Evolutionary conservation across 495 filamentous ascomycete genomes (phyloP), one percentile per base, ranked within the genome.

Genomic region (Penicillium goetzii): DNA sequence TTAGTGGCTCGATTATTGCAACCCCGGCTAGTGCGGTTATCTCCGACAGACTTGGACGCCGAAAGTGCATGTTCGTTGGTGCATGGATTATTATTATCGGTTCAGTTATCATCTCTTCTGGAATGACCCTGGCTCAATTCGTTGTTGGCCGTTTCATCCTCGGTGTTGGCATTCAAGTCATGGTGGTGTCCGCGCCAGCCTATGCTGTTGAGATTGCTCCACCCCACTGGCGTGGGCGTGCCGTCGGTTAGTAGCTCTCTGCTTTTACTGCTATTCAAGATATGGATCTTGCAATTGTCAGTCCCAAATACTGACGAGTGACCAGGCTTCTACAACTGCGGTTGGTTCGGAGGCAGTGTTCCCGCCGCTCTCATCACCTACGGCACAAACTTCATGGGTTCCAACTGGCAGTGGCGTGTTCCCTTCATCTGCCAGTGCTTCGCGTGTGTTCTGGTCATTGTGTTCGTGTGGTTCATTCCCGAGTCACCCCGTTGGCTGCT

Each of bases 181-280:
- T 85, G 64, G 83, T 86, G 32, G 84, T 90, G n/a, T 89, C 90
- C 7, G 91, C 88, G 1, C 91, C 90, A 1, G 85, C 88, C 25
- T 93, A 93, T 66, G 87, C 91, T 23, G 86, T 90, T 26, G 91
- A 93, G 73, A 89, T 92, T 68, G 81, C 88, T 15, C 90, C 91
- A 59, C 90, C 91, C 4, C 85, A 86, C 21, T 90, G 86, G 75
- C 86, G 91, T 65, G 89, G 89, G 23, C 72, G 54, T 64, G 72
- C 85, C 84, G 56, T 76, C 86, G 40, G 86, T 85, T 41, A 56
- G 71, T 63, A 6, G 63, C 34, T 49, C 8, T 17, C 50, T 49
- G n/a, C 14, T 38, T 21, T 21, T 25, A 15, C 9, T 5, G n/a
- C 3, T 7, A 14, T 25, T 15, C 4, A 23, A 55, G 7, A n/a